These are phyloP conservation scores for Areca catechu DNA, from an alignment of 176 grass and related monocot species.

Conservation along the genomic window DNA sequence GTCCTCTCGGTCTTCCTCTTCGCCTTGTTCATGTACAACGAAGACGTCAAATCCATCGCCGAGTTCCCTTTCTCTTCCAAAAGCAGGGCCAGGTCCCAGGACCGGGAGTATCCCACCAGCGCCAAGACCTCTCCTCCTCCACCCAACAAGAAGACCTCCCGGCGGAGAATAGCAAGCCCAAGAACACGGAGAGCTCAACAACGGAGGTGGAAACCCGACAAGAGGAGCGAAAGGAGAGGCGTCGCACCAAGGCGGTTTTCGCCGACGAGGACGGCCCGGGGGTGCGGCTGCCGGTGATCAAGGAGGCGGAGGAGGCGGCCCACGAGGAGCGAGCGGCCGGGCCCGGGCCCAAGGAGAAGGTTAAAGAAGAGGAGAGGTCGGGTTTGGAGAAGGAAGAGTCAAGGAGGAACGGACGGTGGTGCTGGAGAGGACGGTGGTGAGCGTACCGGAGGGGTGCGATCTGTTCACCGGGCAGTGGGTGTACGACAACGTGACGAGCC, in stretches of 20 bases:
- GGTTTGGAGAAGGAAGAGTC: neutral
- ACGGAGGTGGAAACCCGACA: too few relatives aligned
- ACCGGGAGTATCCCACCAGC: conserved; percentile 61
- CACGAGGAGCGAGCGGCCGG: neutral
- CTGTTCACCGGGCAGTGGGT: conserved; percentile 70
- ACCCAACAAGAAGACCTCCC: too few relatives aligned
- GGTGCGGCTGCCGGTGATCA: too few relatives aligned
- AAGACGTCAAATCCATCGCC: conserved; percentile 86
- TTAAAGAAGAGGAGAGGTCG: conserved; percentile 22
- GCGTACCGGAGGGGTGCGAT: conserved; percentile 66
- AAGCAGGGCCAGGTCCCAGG: conserved; percentile 29
- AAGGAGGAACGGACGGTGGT: conserved; percentile 9
- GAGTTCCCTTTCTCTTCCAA: conserved; percentile 50
- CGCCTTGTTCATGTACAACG: conserved; percentile 85
- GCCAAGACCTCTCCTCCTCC: conserved; percentile 31
- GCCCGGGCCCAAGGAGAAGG: conserved; percentile 28
- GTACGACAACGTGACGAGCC: conserved; percentile 61
- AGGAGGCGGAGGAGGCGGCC: conserved; percentile 20
- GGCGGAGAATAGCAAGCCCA: too few relatives aligned
- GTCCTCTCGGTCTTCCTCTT: conserved; percentile 76
- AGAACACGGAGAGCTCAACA: too few relatives aligned
- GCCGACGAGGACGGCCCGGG: too few relatives aligned
- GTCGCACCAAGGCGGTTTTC: too few relatives aligned
- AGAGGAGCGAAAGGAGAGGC: too few relatives aligned
- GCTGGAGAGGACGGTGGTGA: conserved; percentile 24